Conservation (phyloP, 306 rosid species). For the Trifolium pratense region DNA sequence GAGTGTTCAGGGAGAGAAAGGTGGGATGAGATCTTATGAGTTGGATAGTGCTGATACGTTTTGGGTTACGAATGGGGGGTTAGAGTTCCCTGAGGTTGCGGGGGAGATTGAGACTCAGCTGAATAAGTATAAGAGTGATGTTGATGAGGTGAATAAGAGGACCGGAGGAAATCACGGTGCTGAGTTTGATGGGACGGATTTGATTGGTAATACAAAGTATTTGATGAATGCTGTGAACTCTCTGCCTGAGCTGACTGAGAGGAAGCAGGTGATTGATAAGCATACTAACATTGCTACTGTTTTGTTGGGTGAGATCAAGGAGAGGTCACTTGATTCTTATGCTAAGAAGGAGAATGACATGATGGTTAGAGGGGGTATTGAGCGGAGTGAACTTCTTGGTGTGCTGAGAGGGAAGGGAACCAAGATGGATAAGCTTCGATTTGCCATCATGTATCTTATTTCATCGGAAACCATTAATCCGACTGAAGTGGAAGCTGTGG, state of each 20-base stretch:
- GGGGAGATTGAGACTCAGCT: constrained; percentile 91
- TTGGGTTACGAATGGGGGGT: constrained; percentile 83
- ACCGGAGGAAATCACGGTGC: constrained; percentile 85
- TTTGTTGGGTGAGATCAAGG: constrained; percentile 95
- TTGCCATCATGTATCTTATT: constrained; percentile 86
- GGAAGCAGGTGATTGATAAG: constrained; percentile 96
- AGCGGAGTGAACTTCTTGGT: constrained; percentile 71
- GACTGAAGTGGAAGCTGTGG: constrained; percentile 86
- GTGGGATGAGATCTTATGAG: constrained; percentile 88
- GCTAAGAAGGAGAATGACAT: constrained; percentile 92
- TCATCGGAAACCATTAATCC: constrained; percentile 82
- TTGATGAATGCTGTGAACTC: constrained; percentile 98
- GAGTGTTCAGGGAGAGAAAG: constrained; percentile 87
- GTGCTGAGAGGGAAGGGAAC: constrained; percentile 87
- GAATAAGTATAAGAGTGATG: constrained; percentile 87
- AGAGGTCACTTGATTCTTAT: constrained; percentile 91
- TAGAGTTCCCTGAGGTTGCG: constrained; percentile 94
- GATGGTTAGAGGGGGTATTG: constrained; percentile 89
- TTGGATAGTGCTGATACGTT: constrained; percentile 83
- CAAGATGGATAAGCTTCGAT: constrained; percentile 90
- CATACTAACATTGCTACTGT: constrained; percentile 92
- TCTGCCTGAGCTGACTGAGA: constrained; percentile 86
- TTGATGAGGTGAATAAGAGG: constrained; percentile 93
- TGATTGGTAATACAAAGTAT: constrained; percentile 95
- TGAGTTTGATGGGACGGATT: constrained; percentile 88